Percentiles rank a stretch among this genome's conserved stretches.
phyloP scores from a whole-genome alignment of 2,329 filamentous ascomycete genomes.

The Incumbomyces delicatus region DNA sequence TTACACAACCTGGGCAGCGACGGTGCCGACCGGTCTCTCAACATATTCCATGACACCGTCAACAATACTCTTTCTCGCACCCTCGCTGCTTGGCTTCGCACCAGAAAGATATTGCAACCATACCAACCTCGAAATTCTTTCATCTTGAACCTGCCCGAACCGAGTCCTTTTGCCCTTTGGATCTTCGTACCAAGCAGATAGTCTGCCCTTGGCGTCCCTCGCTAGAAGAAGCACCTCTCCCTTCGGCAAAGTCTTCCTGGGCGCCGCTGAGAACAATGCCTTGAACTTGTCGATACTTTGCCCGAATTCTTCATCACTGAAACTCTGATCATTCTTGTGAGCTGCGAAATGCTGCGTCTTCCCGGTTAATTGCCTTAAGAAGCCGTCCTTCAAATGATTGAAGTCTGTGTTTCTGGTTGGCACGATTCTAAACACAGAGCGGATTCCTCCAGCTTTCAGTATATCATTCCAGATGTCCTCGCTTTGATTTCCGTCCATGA shows the following conservation, averaged over 20 bases:
- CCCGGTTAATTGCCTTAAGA: slow-evolving; percentile 73
- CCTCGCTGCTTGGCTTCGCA: slow-evolving; percentile 75
- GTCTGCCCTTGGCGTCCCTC: slow-evolving; percentile 53
- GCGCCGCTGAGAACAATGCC: slow-evolving; percentile 65
- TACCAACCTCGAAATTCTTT: slow-evolving; percentile 67
- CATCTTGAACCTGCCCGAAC: slow-evolving; percentile 66
- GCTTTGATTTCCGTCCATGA: slow-evolving; percentile 60
- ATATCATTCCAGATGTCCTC: slow-evolving; percentile 66
- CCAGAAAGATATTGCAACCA: slow-evolving; percentile 90
- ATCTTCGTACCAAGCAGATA: slow-evolving; percentile 58
- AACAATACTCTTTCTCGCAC: slow-evolving; percentile 69
- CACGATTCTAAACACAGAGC: slow-evolving; percentile 71
- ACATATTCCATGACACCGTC: slow-evolving; percentile 83
- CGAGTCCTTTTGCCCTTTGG: slow-evolving; percentile 39
- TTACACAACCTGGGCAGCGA: slow-evolving; percentile 63
- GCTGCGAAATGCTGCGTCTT: slow-evolving; percentile 52
- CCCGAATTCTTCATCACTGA: slow-evolving; percentile 63
- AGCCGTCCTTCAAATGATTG: slow-evolving; percentile 80
- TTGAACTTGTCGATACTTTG: slow-evolving; percentile 68
- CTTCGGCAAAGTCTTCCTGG: slow-evolving; percentile 61
- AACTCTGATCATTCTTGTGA: slow-evolving; percentile 34
- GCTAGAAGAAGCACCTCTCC: slow-evolving; percentile 65
- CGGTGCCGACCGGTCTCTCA: slow-evolving; percentile 75
- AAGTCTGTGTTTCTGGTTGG: slow-evolving; percentile 94
- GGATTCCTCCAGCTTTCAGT: slow-evolving; percentile 55